A percentile compares a stretch with the other conserved stretches of the same genome.
Conservation (phyloP, 805 yeast genomes). For the Nakazawaea molendinolei region DNA sequence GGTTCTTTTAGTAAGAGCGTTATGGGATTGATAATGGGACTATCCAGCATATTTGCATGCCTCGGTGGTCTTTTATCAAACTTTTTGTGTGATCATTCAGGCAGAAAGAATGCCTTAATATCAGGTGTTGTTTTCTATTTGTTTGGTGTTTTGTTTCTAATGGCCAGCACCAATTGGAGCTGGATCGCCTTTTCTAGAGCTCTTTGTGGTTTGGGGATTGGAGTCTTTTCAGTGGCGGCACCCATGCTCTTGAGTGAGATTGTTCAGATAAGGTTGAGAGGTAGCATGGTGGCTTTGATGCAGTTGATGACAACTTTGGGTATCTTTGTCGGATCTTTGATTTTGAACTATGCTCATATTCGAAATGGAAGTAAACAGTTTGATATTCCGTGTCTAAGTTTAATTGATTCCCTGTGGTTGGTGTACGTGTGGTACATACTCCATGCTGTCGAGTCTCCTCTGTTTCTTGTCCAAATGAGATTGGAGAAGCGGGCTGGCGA, state of each 20-base stretch:
- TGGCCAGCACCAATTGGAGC: conserved; percentile 16
- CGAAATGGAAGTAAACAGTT: conserved; percentile 17
- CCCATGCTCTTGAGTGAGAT: conserved; percentile 31
- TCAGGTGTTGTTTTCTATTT: conserved; percentile 17
- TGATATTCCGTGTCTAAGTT: conserved; percentile 17
- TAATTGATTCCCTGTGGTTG: no score
- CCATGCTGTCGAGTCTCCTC: conserved; percentile 31
- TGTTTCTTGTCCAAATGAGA: conserved; percentile 17
- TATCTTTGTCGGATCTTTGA: conserved; percentile 23
- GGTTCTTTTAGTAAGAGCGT: conserved; percentile 17
- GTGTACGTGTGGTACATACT: no score
- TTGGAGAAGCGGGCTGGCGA: conserved; percentile 8
- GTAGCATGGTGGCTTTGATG: conserved; percentile 24
- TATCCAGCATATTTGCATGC: conserved; percentile 24
- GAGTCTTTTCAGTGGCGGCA: conserved; percentile 24
- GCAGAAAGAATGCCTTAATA: conserved; percentile 19
- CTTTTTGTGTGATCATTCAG: conserved; percentile 19
- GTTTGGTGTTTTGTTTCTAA: conserved; percentile 16
- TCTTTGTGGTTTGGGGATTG: conserved; percentile 25
- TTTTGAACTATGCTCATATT: conserved; percentile 16
- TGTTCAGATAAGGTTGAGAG: conserved; percentile 24
- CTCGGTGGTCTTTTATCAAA: conserved; percentile 25
- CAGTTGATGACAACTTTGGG: conserved; percentile 29
- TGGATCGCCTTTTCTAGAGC: conserved; percentile 22
- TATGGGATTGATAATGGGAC: conserved; percentile 24